phyloP scores from a whole-genome alignment of 305 asterid genomes.

The Withania somnifera region DNA sequence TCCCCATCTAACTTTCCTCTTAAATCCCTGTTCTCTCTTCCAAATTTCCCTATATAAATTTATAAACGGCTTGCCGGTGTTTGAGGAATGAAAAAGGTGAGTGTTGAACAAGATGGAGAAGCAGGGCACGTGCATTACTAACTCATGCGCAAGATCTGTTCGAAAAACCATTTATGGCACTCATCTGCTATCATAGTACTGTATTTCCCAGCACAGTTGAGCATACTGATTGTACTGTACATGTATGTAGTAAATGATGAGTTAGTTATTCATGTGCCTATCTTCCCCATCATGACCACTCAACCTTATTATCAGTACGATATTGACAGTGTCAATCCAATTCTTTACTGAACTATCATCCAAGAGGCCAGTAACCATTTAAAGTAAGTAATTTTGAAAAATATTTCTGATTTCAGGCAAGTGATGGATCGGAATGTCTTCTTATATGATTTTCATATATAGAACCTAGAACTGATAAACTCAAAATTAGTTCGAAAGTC shows the following conservation, averaged over 20 bases:
- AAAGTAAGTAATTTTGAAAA: neutral
- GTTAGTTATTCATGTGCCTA: constrained; percentile 92
- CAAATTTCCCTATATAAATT: neutral
- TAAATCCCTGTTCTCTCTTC: neutral
- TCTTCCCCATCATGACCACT: constrained; percentile 90
- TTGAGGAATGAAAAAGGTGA: constrained; percentile 10
- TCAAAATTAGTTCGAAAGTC: too few relatives aligned
- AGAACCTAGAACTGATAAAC: too few relatives aligned
- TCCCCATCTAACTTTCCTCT: neutral
- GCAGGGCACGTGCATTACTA: constrained; percentile 96
- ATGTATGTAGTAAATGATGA: constrained; percentile 7
- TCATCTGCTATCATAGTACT: neutral
- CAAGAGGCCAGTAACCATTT: neutral
- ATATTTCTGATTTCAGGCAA: neutral
- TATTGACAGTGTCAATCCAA: neutral
- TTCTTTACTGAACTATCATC: neutral
- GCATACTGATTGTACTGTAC: neutral
- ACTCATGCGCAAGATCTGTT: constrained; percentile 22
- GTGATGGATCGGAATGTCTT: neutral
- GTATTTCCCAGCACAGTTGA: neutral
- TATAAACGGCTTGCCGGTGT: neutral
- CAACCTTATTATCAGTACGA: constrained; percentile 23
- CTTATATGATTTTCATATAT: too few relatives aligned
- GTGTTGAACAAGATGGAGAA: constrained; percentile 90
- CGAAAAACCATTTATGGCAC: neutral